These are phyloP conservation scores for Fusarium oligoseptatum DNA, from an alignment of 2,329 filamentous ascomycete species.

Conservation along the genomic window DNA sequence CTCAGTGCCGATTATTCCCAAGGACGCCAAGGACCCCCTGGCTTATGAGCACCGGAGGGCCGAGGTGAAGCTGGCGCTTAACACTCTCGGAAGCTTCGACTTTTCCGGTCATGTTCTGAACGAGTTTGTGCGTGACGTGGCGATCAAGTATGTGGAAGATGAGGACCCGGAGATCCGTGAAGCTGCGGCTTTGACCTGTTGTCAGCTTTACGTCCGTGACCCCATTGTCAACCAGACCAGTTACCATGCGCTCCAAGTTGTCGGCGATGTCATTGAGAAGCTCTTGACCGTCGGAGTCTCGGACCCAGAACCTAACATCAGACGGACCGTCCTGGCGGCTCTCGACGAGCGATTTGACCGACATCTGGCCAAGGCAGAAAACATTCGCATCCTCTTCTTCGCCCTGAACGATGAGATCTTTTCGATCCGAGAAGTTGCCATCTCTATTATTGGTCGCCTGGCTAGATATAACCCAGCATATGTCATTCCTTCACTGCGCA, in stretches of 20 bases:
- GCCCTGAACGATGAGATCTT: conserved; percentile 97
- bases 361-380: conserved; percentile 97
- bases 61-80: conserved; percentile 92
- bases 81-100: conserved; percentile 97
- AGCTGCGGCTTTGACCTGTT: conserved; percentile 95
- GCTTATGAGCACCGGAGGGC: conserved; percentile 85
- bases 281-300: conserved; percentile 94
- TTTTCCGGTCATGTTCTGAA: conserved; percentile 94
- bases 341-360: conserved; percentile 95
- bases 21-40: conserved; percentile 86
- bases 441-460: conserved; percentile 94
- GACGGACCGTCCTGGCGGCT: conserved; percentile 87
- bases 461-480: conserved; percentile 95
- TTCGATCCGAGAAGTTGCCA: conserved; percentile 91
- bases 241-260: conserved; percentile 95
- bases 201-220: conserved; percentile 95
- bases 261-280: conserved; percentile 97
- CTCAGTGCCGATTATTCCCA: conserved; percentile 84
- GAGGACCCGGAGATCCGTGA: conserved; percentile 94
- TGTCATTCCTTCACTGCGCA: conserved; percentile 94
- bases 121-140: conserved; percentile 98
- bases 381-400: conserved; percentile 94
- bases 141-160: conserved; percentile 97
- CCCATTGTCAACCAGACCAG: conserved; percentile 98
- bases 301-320: conserved; percentile 89